Evolutionary conservation across 192 early-diverging fungal species (phyloP).

Genomic region (Rhizoclosmatium globosum): DNA sequence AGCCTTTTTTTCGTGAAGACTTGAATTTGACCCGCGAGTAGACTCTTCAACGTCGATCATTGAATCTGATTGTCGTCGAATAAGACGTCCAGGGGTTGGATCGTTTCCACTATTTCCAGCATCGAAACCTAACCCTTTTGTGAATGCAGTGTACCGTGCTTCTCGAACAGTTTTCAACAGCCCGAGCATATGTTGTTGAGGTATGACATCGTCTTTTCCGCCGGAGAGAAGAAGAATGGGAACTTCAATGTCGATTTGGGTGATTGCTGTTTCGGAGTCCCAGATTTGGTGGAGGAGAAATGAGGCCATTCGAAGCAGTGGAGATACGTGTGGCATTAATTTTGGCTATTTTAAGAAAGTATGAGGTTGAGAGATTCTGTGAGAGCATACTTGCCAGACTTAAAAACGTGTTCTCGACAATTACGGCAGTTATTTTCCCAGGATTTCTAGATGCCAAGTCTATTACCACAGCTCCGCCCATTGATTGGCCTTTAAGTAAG

Average conservation of each 20-base stretch:
- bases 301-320: slow-evolving; percentile 72
- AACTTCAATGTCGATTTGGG: slow-evolving; percentile 57
- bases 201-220: slow-evolving; percentile 85
- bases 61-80: slow-evolving; percentile 28
- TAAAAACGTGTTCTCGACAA: slow-evolving; percentile 95
- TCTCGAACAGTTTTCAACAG: slow-evolving; percentile 69
- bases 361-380: background rate
- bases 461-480: slow-evolving; percentile 97
- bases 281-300: slow-evolving; percentile 92
- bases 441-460: slow-evolving; percentile 82
- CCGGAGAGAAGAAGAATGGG: slow-evolving; percentile 89
- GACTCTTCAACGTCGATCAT: slow-evolving; percentile 49
- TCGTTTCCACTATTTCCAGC: slow-evolving; percentile 1
- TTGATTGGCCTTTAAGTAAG: slow-evolving; percentile 71
- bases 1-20: no score
- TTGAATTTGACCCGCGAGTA: background rate
- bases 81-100: no score
- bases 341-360: slow-evolving; percentile 65
- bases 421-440: slow-evolving; percentile 77
- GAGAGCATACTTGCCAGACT: slow-evolving; percentile 66
- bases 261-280: slow-evolving; percentile 80
- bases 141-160: slow-evolving; percentile 43
- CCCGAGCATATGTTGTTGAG: slow-evolving; percentile 83
- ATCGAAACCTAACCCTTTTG: background rate
- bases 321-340: slow-evolving; percentile 87